These are phyloP conservation scores for Podila verticillata DNA, from an alignment of 192 early-diverging fungal genomes.

Conservation along the genomic window DNA sequence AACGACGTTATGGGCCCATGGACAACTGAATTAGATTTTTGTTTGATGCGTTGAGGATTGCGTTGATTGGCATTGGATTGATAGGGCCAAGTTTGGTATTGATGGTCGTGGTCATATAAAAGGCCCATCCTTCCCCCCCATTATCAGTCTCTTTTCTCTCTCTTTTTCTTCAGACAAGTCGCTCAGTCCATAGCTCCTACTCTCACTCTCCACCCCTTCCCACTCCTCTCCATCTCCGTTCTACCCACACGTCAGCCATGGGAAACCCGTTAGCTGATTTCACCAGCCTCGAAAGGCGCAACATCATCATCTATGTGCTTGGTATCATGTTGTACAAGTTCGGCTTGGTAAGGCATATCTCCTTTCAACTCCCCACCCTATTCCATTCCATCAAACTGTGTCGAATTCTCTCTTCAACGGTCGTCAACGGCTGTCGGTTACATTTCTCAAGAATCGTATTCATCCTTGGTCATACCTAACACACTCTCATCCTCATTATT, in stretches of 20 bases:
- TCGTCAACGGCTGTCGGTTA: too few relatives aligned
- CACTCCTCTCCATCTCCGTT: not conserved
- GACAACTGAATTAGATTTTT: too few relatives aligned
- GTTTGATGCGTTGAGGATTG: too few relatives aligned
- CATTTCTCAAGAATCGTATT: too few relatives aligned
- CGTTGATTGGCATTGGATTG: too few relatives aligned
- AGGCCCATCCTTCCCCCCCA: not conserved
- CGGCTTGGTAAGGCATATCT: slow-evolving; percentile 47
- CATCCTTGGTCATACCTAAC: too few relatives aligned
- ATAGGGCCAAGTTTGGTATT: too few relatives aligned
- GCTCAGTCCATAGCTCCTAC: not conserved
- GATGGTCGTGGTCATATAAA: too few relatives aligned
- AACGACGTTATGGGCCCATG: too few relatives aligned
- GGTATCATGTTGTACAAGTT: slow-evolving; percentile 72
- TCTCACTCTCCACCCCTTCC: not conserved
- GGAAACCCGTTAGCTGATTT: slow-evolving; percentile 55
- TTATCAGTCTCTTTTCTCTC: not conserved
- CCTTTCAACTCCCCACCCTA: not conserved
- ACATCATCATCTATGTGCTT: slow-evolving; percentile 60
- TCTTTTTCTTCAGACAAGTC: slow-evolving; percentile 3
- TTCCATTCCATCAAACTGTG: too few relatives aligned
- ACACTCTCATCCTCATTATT: too few relatives aligned
- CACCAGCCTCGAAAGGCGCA: slow-evolving; percentile 56
- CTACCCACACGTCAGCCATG: slow-evolving; percentile 1
- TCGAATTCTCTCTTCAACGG: too few relatives aligned